phyloP scores from a whole-genome alignment of 2,329 filamentous ascomycete species.

The Aschersonia sp. region DNA sequence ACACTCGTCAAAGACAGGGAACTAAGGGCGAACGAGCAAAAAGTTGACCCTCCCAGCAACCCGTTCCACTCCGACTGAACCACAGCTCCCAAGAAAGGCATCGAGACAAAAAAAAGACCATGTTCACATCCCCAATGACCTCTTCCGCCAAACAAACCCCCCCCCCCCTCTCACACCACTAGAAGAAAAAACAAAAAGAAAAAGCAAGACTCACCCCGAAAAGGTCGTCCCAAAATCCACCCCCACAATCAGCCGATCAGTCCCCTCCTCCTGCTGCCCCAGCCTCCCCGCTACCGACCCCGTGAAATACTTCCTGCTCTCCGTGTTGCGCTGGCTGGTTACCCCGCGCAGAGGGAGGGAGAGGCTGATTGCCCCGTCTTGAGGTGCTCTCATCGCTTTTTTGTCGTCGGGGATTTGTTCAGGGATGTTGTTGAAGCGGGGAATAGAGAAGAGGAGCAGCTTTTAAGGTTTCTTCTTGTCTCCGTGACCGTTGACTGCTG shows the following conservation, averaged over 20 bases:
- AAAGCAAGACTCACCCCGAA: constrained; percentile 43
- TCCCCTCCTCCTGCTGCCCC: constrained; percentile 33
- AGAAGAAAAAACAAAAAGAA: neutral
- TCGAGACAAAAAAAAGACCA: too few species aligned
- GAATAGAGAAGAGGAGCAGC: too few species aligned
- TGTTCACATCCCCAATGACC: too few species aligned
- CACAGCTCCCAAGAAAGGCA: too few species aligned
- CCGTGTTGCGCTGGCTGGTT: constrained; percentile 34
- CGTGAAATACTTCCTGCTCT: constrained; percentile 42
- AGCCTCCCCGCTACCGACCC: constrained; percentile 41
- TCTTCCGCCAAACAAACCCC: too few species aligned
- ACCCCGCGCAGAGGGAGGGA: constrained; percentile 34
- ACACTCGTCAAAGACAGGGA: too few species aligned
- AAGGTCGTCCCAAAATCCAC: constrained; percentile 81
- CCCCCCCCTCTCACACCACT: neutral
- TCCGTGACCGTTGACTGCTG: too few species aligned
- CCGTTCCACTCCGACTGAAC: too few species aligned
- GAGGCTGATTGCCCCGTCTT: constrained; percentile 25
- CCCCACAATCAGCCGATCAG: constrained; percentile 59
- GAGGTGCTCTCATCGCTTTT: neutral
- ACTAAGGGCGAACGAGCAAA: too few species aligned
- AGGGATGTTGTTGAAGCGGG: too few species aligned
- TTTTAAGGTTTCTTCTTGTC: too few species aligned
- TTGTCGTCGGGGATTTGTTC: neutral
- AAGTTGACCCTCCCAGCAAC: too few species aligned